Evolutionary conservation across 306 rosid genomes (phyloP), one percentile per base, ranked within the genome.

Genomic region (Cicer cuneatum): DNA sequence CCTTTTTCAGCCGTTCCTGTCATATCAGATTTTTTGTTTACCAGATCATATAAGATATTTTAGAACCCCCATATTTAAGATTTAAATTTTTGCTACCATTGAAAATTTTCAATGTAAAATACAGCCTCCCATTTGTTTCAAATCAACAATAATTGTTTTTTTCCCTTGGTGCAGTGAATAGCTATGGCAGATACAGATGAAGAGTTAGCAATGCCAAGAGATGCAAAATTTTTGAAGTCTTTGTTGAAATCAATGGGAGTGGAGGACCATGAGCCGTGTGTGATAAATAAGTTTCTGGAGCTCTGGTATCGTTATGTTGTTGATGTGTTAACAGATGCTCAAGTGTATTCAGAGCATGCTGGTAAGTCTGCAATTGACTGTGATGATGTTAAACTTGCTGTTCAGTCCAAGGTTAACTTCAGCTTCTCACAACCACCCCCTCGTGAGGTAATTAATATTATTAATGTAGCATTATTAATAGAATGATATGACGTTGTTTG

Each of bases 341-440:
- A 88, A 58, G 97, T 89, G 1, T 93, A 91, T 83, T 93, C 98
- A 0, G 94, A 93, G 85, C 98, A 93, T 47, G 97, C 96, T 0
- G 79, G 82, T 60, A 93, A 91, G 80, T 70, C 88, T 18, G 76
- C 96, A 5, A 84, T 91, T 5, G 97, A 93, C 71, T 89, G 89
- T 24, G 97, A 93, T 42, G 98, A 89, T 72, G 83, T 88, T 83
- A 91, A 91, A 87, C 96, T 91, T 71, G 93, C 98, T 3, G 86
- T 89, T 84, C 98, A 93, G 64, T 87, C 96, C 38, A 88, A 89
- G 81, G 92, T 89, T 58, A 91, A 91, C 67, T 89, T 86, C 75
- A 93, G 94, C 85, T 93, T 93, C 87, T 91, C 97, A 1, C 98
- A 91, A 42, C 96, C 98, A 65, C 96, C 98, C 7, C 97, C 97